phyloP scores from a whole-genome alignment of 306 rosid species.

The Comarum palustre region DNA sequence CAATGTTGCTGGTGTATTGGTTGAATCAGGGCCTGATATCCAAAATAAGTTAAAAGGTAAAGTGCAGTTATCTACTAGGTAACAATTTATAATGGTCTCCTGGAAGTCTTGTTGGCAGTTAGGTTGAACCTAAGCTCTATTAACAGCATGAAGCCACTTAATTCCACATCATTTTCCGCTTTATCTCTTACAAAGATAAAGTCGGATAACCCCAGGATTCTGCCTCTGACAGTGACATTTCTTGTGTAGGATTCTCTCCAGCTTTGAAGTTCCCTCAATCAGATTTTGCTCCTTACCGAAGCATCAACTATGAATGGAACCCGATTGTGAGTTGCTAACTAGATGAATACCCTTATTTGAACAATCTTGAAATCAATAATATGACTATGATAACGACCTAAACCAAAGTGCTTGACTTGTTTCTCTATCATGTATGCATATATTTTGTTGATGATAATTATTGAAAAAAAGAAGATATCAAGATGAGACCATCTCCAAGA shows the following conservation, averaged over 20 bases:
- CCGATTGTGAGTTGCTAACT: slow-evolving; percentile 54
- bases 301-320: slow-evolving; percentile 70
- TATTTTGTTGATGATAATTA: background rate
- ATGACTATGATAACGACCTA: slow-evolving; percentile 3
- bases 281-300: slow-evolving; percentile 63
- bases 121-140: slow-evolving; percentile 46
- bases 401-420: slow-evolving; percentile 6
- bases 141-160: slow-evolving; percentile 35
- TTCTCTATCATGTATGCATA: background rate
- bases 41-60: slow-evolving; percentile 10
- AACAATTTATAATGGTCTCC: slow-evolving; percentile 26
- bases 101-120: slow-evolving; percentile 50
- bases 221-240: slow-evolving; percentile 29
- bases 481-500: background rate
- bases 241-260: slow-evolving; percentile 74
- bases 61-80: background rate
- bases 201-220: background rate
- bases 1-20: slow-evolving; percentile 20
- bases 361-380: slow-evolving; percentile 16
- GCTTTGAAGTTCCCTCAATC: slow-evolving; percentile 79
- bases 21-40: slow-evolving; percentile 9
- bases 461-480: background rate
- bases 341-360: slow-evolving; percentile 22
- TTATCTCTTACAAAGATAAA: slow-evolving; percentile 8
- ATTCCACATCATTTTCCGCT: slow-evolving; percentile 14